Conservation (phyloP, 2,329 filamentous ascomycete genomes). For the Epicoccum sorghinum region DNA sequence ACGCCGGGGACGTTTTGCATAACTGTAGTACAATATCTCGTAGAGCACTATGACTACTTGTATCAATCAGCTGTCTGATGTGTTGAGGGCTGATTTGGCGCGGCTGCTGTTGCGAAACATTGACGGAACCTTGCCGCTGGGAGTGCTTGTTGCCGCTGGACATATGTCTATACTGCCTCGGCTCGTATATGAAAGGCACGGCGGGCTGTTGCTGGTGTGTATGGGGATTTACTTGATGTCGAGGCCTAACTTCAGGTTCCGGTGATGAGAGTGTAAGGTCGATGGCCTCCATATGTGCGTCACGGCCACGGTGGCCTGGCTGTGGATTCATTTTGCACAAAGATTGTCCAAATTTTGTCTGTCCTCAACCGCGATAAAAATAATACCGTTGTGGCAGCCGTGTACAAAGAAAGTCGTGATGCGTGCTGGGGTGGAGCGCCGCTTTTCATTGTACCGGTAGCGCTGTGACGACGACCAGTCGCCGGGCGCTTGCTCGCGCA, state of each 20-base stretch:
- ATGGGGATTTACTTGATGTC: neutral
- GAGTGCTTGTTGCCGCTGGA: neutral
- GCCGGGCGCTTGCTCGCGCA: neutral
- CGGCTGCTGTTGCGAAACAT: constrained; percentile 2
- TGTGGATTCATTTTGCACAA: constrained; percentile 2
- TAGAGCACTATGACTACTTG: constrained; percentile 24
- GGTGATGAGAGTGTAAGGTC: constrained; percentile 35
- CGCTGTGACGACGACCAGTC: neutral
- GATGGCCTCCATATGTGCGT: constrained; percentile 23
- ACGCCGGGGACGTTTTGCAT: constrained; percentile 39
- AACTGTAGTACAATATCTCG: constrained; percentile 33
- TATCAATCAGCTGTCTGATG: constrained; percentile 36
- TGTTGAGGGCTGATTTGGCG: constrained; percentile 32
- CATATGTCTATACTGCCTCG: neutral
- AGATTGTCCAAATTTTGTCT: neutral
- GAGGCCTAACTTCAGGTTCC: constrained; percentile 23
- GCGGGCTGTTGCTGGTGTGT: constrained; percentile 18
- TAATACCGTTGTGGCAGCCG: neutral
- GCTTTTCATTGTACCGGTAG: neutral
- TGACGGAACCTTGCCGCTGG: constrained; percentile 10
- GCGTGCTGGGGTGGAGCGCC: neutral
- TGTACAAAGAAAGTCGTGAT: neutral
- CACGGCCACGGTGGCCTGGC: neutral
- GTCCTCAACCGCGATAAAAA: neutral
- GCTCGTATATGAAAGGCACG: constrained; percentile 16